Evolutionary conservation across 768 basidiomycete genomes (phyloP).

Genomic region (Termitomyces sp.): DNA sequence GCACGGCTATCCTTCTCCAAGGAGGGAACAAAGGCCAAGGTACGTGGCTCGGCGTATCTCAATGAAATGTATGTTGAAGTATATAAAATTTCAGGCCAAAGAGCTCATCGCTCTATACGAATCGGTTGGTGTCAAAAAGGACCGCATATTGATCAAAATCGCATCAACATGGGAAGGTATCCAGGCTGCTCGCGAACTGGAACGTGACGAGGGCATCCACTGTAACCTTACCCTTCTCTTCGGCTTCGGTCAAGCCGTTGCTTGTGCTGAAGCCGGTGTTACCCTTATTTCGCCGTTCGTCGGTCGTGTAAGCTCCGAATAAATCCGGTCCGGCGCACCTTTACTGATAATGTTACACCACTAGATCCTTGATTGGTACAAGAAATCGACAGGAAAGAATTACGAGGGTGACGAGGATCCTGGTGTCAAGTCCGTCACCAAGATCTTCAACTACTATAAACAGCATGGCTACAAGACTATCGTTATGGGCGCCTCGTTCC

Average conservation of each 20-base stretch:
- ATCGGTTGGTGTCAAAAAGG: constrained; percentile 88
- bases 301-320: constrained; percentile 68
- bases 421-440: constrained; percentile 92
- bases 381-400: constrained; percentile 80
- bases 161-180: constrained; percentile 99
- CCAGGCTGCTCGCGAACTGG: constrained; percentile 95
- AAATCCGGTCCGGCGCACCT: constrained; percentile 8
- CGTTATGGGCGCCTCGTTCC: constrained; percentile 99
- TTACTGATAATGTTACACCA: constrained; percentile 4
- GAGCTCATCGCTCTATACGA: constrained; percentile 93
- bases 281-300: constrained; percentile 99
- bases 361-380: constrained; percentile 99
- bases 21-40: constrained; percentile 86
- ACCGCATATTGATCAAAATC: constrained; percentile 98
- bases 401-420: constrained; percentile 93
- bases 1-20: constrained; percentile 97
- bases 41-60: constrained; percentile 12
- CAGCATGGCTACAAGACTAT: constrained; percentile 98
- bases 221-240: constrained; percentile 99
- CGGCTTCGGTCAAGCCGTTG: constrained; percentile 98
- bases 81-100: constrained; percentile 44
- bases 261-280: constrained; percentile 96
- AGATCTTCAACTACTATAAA: constrained; percentile 99
- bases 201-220: constrained; percentile 89
- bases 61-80: background rate